Base-by-base conservation (phyloP, 176 grass and related monocot genomes). In the Carex myosuroides region DNA sequence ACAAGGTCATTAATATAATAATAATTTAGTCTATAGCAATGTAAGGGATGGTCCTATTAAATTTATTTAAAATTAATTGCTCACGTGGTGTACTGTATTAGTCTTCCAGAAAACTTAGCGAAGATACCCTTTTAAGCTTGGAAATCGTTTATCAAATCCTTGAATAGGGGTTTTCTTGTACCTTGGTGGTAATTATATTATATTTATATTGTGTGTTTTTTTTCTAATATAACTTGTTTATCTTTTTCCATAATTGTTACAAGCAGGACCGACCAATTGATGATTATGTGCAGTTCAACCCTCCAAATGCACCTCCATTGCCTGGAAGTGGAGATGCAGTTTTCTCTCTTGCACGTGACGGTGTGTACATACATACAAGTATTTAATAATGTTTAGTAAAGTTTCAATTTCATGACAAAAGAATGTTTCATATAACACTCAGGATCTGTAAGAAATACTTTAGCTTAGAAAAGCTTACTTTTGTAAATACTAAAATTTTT, bases 231-330 rank as follows among this genome's bases (percentile, higher is more conserved):
- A 35, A 50, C 13, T 79, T 85, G 18, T 64, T 60, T 64, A 7
- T 48, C 12, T 60, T 61, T 85, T 81, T 81, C 35, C 56, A 83
- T 32, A 37, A 82, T 85, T 76, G 52, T 55, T 76, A 55, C 20
- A 30, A 53, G 11, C 81, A 98, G 95, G 85, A 85, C 48, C 79
- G 32, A 33, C 67, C 79, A 60, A 70, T 85, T 59, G 85, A 87
- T 62, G 91, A 85, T 22, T 87, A 39, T 46, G 50, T 56, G 85
- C 71, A 66, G 56, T 53, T 67, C 5, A 90, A 66, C 11, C 89
- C 92, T 39, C 92, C 95, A 6, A 95, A 91, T 88, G 95, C 95
- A 16, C 92, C 95, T 84, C 95, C 95, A 61, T 90, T 98, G 84
- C 88, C 76, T 29, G 89, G 86, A 73, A 90, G 37, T 39, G 92